Evolutionary conservation across 176 grass and related monocot species (phyloP).

Genomic region (Echinochloa phyllopogon): DNA sequence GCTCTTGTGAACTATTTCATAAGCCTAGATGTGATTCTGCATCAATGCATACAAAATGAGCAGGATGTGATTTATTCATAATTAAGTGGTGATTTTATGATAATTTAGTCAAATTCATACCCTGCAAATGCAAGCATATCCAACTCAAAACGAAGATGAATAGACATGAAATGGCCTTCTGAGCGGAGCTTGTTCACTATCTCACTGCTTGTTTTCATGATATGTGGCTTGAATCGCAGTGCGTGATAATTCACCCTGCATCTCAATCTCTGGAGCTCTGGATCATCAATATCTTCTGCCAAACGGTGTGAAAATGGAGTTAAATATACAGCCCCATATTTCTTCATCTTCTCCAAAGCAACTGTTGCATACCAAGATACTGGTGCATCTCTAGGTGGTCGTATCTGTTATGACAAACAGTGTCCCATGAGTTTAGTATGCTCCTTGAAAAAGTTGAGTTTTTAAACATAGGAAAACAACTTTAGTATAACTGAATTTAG

Average conservation of each 20-base stretch:
- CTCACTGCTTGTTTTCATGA: conserved; percentile 89
- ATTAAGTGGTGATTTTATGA: not conserved
- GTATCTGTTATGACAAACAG: conserved; percentile 60
- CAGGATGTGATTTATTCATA: conserved; percentile 10
- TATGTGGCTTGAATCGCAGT: conserved; percentile 87
- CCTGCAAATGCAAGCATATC: conserved; percentile 99
- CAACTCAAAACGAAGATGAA: conserved; percentile 99
- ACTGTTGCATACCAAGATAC: conserved; percentile 85
- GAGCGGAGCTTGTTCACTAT: conserved; percentile 90
- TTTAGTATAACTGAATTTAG: conserved; percentile 11
- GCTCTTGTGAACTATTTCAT: not conserved
- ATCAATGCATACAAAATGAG: conserved; percentile 14
- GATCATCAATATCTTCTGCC: conserved; percentile 83
- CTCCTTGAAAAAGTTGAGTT: not conserved
- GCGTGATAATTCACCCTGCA: conserved; percentile 99
- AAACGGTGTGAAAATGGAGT: conserved; percentile 97
- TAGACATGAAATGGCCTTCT: conserved; percentile 95
- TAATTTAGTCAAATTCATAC: conserved; percentile 53
- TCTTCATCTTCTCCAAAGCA: conserved; percentile 92
- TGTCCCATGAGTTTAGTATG: conserved; percentile 21
- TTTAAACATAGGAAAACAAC: not conserved
- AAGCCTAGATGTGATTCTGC: not conserved
- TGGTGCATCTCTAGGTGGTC: conserved; percentile 94
- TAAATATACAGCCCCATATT: conserved; percentile 91
- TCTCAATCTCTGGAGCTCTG: conserved; percentile 96